Conservation (phyloP, 768 basidiomycete genomes). For the Lentinula sp. region DNA sequence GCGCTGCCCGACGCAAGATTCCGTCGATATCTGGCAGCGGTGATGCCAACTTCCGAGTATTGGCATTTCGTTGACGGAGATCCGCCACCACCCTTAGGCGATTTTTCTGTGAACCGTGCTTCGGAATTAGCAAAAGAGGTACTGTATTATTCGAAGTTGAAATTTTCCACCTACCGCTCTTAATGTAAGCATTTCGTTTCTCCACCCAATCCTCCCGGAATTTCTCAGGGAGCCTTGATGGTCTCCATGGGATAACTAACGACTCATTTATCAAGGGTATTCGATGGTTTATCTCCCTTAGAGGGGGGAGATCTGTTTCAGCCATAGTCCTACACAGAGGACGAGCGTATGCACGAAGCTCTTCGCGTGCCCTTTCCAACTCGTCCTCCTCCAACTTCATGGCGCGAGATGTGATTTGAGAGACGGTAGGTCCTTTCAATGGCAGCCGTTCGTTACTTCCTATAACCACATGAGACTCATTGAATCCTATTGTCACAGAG, state of each 20-base stretch:
- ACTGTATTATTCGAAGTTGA: not conserved
- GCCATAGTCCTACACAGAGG: conserved; percentile 7
- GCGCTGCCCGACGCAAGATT: no score
- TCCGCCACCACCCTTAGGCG: no score
- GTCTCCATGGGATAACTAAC: conserved; percentile 12
- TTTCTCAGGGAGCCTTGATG: conserved; percentile 18
- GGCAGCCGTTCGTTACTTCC: conserved; percentile 9
- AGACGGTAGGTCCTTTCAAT: conserved; percentile 11
- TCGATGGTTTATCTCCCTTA: conserved; percentile 21
- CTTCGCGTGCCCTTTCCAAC: conserved; percentile 6
- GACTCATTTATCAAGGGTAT: conserved; percentile 21
- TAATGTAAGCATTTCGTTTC: conserved; percentile 17
- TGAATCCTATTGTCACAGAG: conserved; percentile 20
- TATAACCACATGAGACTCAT: conserved; percentile 14
- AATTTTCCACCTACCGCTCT: conserved; percentile 20
- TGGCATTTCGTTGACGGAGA: no score
- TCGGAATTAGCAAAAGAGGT: no score
- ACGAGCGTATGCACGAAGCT: conserved; percentile 8
- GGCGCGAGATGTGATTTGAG: conserved; percentile 5
- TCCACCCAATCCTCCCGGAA: conserved; percentile 13
- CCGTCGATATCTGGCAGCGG: no score
- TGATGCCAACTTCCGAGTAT: no score
- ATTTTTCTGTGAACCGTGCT: no score
- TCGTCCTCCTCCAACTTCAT: conserved; percentile 7
- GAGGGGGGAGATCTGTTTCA: conserved; percentile 15